Conservation (phyloP, 768 basidiomycete genomes). For the Mycena floridula region DNA sequence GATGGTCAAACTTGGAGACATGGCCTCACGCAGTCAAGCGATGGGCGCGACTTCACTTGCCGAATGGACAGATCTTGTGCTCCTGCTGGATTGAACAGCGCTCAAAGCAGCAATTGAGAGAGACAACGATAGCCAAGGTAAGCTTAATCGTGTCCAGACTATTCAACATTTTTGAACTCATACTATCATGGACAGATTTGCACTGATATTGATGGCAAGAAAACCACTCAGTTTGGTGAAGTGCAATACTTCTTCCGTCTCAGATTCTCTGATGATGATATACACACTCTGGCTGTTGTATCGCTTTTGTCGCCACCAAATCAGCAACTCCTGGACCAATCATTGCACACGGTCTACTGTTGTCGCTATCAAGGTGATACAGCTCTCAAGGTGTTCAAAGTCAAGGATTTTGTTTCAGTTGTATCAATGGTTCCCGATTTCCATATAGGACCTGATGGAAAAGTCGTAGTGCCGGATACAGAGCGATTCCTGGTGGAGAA, state of each 20-base stretch:
- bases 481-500: constrained; percentile 23
- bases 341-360: constrained; percentile 12
- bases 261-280: neutral
- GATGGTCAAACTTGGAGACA: neutral
- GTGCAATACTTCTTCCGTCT: neutral
- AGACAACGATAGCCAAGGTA: constrained; percentile 3
- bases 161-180: neutral
- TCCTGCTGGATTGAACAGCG: constrained; percentile 6
- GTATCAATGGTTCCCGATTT: constrained; percentile 17
- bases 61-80: constrained; percentile 15
- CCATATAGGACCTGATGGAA: neutral
- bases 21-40: neutral
- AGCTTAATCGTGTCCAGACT: neutral
- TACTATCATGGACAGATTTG: too few relatives aligned
- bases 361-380: constrained; percentile 6
- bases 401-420: constrained; percentile 13
- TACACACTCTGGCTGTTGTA: constrained; percentile 11
- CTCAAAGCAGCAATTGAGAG: neutral
- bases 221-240: neutral
- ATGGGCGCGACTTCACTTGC: constrained; percentile 13
- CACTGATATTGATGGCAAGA: neutral
- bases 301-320: constrained; percentile 14
- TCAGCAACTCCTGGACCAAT: constrained; percentile 9
- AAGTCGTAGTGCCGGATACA: constrained; percentile 2
- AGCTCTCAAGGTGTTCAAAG: constrained; percentile 5